phyloP scores from a whole-genome alignment of 345 rosid genomes.

The Pugionium dolabratum region DNA sequence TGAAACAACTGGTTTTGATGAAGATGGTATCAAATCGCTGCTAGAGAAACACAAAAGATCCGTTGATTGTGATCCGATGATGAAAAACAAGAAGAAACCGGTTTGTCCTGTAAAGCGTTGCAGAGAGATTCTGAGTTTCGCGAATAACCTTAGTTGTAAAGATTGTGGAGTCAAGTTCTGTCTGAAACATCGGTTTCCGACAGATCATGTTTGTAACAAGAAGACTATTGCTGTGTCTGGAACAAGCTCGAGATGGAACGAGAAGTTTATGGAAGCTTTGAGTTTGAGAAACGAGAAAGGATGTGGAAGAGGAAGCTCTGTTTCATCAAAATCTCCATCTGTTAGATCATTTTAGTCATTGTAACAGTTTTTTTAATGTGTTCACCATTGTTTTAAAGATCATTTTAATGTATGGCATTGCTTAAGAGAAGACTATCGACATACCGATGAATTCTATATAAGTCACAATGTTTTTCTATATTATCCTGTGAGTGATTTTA shows the following conservation, averaged over 20 bases:
- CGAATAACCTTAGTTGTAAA: slow-evolving; percentile 70
- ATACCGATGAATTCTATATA: too few species aligned
- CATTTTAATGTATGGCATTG: background rate
- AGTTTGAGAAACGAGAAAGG: slow-evolving; percentile 56
- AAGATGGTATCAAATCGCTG: slow-evolving; percentile 46
- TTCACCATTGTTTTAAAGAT: background rate
- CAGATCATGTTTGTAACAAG: slow-evolving; percentile 63
- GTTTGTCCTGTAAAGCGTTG: slow-evolving; percentile 67
- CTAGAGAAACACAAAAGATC: slow-evolving; percentile 61
- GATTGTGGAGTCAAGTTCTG: slow-evolving; percentile 69
- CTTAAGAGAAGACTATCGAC: background rate
- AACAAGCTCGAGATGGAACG: slow-evolving; percentile 42
- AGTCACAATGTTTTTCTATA: too few species aligned
- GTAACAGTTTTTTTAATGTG: background rate
- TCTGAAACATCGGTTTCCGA: slow-evolving; percentile 73
- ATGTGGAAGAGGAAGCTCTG: slow-evolving; percentile 40
- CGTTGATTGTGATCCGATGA: slow-evolving; percentile 61
- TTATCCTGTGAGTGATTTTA: too few species aligned
- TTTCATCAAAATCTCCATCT: slow-evolving; percentile 33
- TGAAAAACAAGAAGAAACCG: slow-evolving; percentile 55
- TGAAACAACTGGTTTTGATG: slow-evolving; percentile 58
- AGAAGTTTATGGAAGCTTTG: slow-evolving; percentile 61
- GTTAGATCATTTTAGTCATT: slow-evolving; percentile 36
- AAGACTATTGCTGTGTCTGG: slow-evolving; percentile 9
- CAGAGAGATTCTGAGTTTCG: slow-evolving; percentile 62